Conservation (phyloP, 345 rosid species). For the Camelina neglecta region DNA sequence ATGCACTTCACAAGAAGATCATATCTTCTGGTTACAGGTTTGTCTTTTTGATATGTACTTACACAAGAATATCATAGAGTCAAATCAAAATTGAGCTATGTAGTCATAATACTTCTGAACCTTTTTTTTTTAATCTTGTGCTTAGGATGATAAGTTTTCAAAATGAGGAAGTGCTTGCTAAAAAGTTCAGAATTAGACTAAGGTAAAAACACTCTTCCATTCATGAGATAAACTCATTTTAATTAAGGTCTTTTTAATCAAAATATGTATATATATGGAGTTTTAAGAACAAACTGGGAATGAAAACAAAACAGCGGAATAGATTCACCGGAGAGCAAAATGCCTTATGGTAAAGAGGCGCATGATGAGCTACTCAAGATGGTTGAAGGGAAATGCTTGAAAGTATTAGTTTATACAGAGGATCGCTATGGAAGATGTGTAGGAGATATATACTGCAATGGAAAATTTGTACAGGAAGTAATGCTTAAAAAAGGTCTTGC, state of each 20-base stretch:
- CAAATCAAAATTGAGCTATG: neutral
- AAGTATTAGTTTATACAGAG: conserved; percentile 60
- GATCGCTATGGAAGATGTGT: conserved; percentile 76
- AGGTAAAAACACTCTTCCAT: conserved; percentile 50
- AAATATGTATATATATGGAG: conserved; percentile 5
- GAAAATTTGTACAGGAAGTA: conserved; percentile 58
- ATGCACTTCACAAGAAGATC: conserved; percentile 68
- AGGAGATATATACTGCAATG: conserved; percentile 79
- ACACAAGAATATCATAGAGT: neutral
- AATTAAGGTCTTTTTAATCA: neutral
- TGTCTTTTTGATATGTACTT: neutral
- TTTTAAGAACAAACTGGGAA: neutral
- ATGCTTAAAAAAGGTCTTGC: conserved; percentile 88
- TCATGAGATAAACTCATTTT: neutral
- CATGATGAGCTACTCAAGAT: conserved; percentile 63
- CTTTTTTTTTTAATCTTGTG: neutral
- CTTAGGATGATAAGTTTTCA: conserved; percentile 39
- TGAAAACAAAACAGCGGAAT: conserved; percentile 64
- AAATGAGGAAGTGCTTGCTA: conserved; percentile 68
- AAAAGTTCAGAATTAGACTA: conserved; percentile 73
- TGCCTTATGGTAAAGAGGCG: conserved; percentile 83
- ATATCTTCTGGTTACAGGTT: conserved; percentile 78
- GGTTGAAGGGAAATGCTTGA: conserved; percentile 69
- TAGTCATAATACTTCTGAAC: neutral
- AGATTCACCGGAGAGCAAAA: conserved; percentile 81